Evolutionary conservation across 164 flowering plant species (phyloP), one percentile per base, ranked within the genome.

Genomic region (Magnolia changhungtana): DNA sequence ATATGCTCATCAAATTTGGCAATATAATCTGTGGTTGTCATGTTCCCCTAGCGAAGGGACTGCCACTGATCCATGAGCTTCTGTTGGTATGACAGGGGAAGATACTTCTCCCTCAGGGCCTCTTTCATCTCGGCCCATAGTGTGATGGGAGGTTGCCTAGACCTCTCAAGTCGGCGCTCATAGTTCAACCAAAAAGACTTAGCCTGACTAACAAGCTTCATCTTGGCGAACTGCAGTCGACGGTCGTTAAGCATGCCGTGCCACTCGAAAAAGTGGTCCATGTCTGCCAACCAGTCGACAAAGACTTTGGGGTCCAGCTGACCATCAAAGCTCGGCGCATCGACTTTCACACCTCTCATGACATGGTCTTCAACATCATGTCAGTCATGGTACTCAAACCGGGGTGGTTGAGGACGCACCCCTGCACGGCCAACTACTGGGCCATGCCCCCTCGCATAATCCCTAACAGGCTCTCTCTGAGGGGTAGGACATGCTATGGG

Each of bases 261-360:
- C 67, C 67, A 8, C 24, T 64, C 67, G 4, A 69, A 37, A 8
- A 18, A 69, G 52, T 19, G 72, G 72, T 69, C 55, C 72, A 69
- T 69, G 72, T 69, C 27, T 2, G 23, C 31, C 4, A 13, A 18
- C 72, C 20, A 69, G 37, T 69, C 27, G 7, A 37, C 4, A 20
- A 31, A 69, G 24, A 29, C 72, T 29, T 37, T 69, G 0, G 51
- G 13, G 72, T 69, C 55, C 2, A 45, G 59, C 1, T 2, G 67
- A 64, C 67, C 29, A 0, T 64, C 29, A 64, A 19, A 64, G 21
- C 21, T 5, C 2, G 11, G 29, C 23, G 67, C 67, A 0, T 19
- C 29, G 9, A 64, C 71, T 24, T 3, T 50, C 45, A 37, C 45
- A 37, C 45, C 45, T 37, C 45, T 37, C 45, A 37, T 37, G 45